Evolutionary conservation across 2,329 filamentous ascomycete genomes (phyloP).

Genomic region (Aspergillus sp.): DNA sequence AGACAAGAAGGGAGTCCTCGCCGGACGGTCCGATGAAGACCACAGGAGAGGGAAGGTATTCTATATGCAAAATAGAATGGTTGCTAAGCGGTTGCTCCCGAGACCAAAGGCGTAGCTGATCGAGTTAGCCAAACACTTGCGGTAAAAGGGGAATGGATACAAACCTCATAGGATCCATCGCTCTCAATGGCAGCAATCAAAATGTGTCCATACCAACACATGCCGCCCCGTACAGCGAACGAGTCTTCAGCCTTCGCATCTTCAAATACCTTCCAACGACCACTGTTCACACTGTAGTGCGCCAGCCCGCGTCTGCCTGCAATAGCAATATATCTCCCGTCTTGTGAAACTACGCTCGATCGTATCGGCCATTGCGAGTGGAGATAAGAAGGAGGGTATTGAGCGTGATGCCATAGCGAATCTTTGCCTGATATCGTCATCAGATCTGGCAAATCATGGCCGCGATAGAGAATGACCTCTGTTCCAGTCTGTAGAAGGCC

Average conservation of each 20-base stretch:
- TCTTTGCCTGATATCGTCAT: slow-evolving; percentile 90
- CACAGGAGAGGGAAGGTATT: slow-evolving; percentile 78
- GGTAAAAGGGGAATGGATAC: background rate
- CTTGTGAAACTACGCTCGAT: slow-evolving; percentile 80
- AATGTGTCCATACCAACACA: slow-evolving; percentile 98
- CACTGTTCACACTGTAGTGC: slow-evolving; percentile 92
- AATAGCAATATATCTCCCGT: slow-evolving; percentile 93
- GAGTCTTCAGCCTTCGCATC: slow-evolving; percentile 79
- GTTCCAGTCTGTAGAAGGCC: slow-evolving; percentile 86
- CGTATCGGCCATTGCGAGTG: slow-evolving; percentile 92
- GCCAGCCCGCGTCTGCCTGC: slow-evolving; percentile 88
- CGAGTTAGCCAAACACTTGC: slow-evolving; percentile 12
- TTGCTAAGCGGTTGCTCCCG: slow-evolving; percentile 76
- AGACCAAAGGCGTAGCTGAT: slow-evolving; percentile 79
- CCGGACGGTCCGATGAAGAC: slow-evolving; percentile 86
- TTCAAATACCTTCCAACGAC: slow-evolving; percentile 91
- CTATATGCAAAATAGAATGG: slow-evolving; percentile 69
- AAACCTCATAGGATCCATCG: slow-evolving; percentile 71
- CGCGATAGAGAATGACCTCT: slow-evolving; percentile 86
- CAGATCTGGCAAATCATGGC: slow-evolving; percentile 85
- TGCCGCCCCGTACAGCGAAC: slow-evolving; percentile 88
- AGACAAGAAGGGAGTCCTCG: slow-evolving; percentile 91
- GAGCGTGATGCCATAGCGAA: slow-evolving; percentile 91
- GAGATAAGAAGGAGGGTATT: slow-evolving; percentile 80
- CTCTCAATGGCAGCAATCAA: slow-evolving; percentile 90